Conservation (phyloP, 352 stramenopile species). For the Globisporangium echinulatum region DNA sequence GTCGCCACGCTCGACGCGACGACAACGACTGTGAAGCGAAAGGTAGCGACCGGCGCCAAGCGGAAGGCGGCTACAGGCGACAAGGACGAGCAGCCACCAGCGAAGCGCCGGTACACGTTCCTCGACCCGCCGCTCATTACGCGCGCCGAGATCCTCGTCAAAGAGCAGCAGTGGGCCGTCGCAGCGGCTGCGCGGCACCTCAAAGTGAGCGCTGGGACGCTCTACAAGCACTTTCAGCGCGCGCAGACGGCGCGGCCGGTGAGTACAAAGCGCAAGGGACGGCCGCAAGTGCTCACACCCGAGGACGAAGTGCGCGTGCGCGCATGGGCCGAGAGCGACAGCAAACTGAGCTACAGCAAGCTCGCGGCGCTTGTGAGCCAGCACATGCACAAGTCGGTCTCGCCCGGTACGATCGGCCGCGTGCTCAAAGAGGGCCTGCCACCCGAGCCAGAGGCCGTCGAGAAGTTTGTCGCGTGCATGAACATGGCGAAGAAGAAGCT, state of each 20-base stretch:
- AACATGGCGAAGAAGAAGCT: conserved; percentile 9
- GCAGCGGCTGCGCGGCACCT: conserved; percentile 7
- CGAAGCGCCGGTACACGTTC: conserved; percentile 8
- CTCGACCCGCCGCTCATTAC: conserved; percentile 7
- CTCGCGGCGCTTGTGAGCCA: conserved; percentile 5
- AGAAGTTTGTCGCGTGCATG: conserved; percentile 8
- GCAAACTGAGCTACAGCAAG: conserved; percentile 7
- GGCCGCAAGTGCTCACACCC: conserved; percentile 5
- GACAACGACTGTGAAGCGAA: not conserved
- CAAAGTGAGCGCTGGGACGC: conserved; percentile 9
- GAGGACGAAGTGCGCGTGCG: conserved; percentile 6
- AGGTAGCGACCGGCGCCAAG: not conserved
- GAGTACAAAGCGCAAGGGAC: conserved; percentile 8
- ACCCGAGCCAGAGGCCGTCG: conserved; percentile 3
- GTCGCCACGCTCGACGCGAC: not conserved
- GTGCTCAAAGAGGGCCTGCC: conserved; percentile 6
- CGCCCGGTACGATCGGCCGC: conserved; percentile 7
- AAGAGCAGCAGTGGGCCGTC: conserved; percentile 7
- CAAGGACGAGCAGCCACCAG: not conserved
- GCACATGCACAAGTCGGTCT: conserved; percentile 7
- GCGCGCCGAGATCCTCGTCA: conserved; percentile 8
- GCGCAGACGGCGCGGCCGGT: conserved; percentile 1
- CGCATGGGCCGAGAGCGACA: conserved; percentile 4
- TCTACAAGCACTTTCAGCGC: conserved; percentile 11
- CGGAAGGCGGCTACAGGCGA: not conserved